Conservation (phyloP, 495 filamentous ascomycete genomes). For the Penicillium atrosanguineum region DNA sequence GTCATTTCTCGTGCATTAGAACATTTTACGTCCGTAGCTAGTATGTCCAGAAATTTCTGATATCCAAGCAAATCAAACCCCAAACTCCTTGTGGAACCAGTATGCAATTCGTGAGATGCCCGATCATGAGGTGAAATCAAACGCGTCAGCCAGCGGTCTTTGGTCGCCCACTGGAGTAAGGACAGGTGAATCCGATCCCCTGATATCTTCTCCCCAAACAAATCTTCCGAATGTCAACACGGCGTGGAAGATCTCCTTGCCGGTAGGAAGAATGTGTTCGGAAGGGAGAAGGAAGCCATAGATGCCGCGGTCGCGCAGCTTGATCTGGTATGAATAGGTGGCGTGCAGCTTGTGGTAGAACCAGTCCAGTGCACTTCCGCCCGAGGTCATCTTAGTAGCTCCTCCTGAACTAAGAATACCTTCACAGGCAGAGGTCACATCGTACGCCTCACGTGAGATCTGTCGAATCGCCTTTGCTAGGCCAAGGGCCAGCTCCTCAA, state of each 20-base stretch:
- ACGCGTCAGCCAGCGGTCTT: constrained; percentile 13
- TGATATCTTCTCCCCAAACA: constrained; percentile 47
- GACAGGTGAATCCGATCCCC: neutral
- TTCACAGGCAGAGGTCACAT: constrained; percentile 83
- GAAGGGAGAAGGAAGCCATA: constrained; percentile 91
- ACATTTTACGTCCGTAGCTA: neutral
- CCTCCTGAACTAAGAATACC: constrained; percentile 54
- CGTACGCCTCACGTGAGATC: constrained; percentile 71
- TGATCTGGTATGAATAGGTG: constrained; percentile 90
- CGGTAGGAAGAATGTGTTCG: constrained; percentile 85
- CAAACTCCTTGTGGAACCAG: neutral
- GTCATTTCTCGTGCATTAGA: neutral
- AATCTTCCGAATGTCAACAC: constrained; percentile 79
- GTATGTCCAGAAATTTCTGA: constrained; percentile 3
- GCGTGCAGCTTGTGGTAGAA: constrained; percentile 88
- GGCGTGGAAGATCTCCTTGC: constrained; percentile 79
- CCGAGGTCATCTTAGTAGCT: constrained; percentile 51
- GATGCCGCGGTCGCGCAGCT: constrained; percentile 88
- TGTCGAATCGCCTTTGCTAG: constrained; percentile 86
- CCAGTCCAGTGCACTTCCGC: constrained; percentile 91
- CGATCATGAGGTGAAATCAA: neutral
- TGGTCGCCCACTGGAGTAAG: constrained; percentile 18
- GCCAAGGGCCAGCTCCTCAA: constrained; percentile 85
- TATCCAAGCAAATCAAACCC: constrained; percentile 1
- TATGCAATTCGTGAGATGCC: neutral